These are phyloP conservation scores for Vicia villosa DNA, from an alignment of 306 rosid genomes.

Conservation along the genomic window DNA sequence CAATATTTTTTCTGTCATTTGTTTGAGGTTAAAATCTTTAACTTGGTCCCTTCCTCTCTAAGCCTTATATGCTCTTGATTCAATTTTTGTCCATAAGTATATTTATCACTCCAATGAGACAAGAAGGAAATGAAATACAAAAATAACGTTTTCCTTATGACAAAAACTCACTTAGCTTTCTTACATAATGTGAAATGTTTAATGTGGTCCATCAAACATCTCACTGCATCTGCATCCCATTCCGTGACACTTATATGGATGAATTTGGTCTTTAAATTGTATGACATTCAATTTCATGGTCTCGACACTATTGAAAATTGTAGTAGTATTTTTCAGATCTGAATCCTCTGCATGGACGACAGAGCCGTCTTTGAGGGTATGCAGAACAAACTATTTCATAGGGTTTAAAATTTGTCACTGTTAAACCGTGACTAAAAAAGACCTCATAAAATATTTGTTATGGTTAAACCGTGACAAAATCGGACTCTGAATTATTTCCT, in stretches of 20 bases:
- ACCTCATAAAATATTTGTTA: too few species aligned
- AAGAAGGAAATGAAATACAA: neutral
- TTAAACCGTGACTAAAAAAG: too few species aligned
- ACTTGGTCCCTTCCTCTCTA: slow-evolving; percentile 27
- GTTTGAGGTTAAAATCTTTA: slow-evolving; percentile 9
- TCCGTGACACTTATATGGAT: slow-evolving; percentile 29
- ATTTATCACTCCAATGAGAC: slow-evolving; percentile 30
- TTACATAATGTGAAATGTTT: slow-evolving; percentile 36
- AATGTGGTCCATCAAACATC: slow-evolving; percentile 43
- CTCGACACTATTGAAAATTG: slow-evolving; percentile 2
- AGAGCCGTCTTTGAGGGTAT: too few species aligned
- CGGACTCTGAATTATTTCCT: too few species aligned
- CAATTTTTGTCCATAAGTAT: slow-evolving; percentile 10
- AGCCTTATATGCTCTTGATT: neutral
- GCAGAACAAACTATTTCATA: too few species aligned
- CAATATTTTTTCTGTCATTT: slow-evolving; percentile 26
- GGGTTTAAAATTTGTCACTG: too few species aligned
- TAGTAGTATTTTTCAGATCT: neutral
- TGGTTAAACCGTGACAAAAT: too few species aligned
- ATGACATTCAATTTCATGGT: slow-evolving; percentile 7
- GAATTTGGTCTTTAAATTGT: slow-evolving; percentile 5
- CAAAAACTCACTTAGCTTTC: slow-evolving; percentile 28
- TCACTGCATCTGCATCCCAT: slow-evolving; percentile 58
- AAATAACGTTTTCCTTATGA: slow-evolving; percentile 24
- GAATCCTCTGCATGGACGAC: neutral